Evolutionary conservation across 129 eudicot genomes (phyloP), one percentile per base, ranked within the genome.

Genomic region (Helianthus tuberosus): DNA sequence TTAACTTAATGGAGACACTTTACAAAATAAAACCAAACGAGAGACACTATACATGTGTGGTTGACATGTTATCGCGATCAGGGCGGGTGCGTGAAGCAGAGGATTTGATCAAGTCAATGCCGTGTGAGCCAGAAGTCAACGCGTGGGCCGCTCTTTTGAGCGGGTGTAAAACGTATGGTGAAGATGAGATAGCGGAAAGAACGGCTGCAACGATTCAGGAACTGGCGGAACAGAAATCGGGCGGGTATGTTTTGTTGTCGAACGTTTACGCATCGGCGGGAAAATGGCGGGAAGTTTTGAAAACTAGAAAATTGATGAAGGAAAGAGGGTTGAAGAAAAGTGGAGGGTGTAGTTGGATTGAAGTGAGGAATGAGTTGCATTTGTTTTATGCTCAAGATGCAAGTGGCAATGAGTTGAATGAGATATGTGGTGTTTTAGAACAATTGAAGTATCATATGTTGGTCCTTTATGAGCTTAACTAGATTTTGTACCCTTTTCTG

Each of bases 331-430:
- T 83, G 66, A 87, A 85, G 86, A 87, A 83, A 54, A 76, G 54
- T 47, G 92, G 91, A 1, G 91, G 96, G 3, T 90, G 89, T 79
- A 90, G 96, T 79, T 87, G 93, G 96, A 71, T 90, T 73, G 96
- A 87, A 75, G 82, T 87, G 77, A 81, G 84, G 76, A 78, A 87
- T 71, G 67, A 73, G 41, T 43, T 81, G 55, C 88, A 87, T 64
- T 12, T 64, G 54, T 87, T 90, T 74, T 90, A 81, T 74, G 79
- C 93, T 29, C 96, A 87, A 57, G 91, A 90, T 83, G 90, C 83
- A 46, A 76, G 53, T 71, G 85, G 79, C 64, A 36, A 11, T 68
- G 61, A 80, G 38, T 83, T 75, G 8, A 43, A 15, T 61, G 96
- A 79, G 63, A 87, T 87, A 3, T 80, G 75, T 63, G 67, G 83